Conservation (phyloP, 306 rosid species). For the Betula pendula region DNA sequence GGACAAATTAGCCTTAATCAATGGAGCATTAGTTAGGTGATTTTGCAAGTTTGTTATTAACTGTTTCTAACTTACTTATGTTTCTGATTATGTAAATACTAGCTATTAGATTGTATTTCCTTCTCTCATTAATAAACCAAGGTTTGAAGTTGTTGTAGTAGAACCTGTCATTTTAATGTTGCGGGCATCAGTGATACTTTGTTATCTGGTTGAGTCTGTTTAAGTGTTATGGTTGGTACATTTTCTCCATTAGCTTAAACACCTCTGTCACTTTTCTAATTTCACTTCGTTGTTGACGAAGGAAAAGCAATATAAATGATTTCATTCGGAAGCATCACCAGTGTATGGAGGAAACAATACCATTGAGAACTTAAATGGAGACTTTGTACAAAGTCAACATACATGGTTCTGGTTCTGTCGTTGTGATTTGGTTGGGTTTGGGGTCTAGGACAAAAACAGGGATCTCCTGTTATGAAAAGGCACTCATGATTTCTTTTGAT, state of each 20-base stretch:
- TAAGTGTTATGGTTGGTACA: not conserved
- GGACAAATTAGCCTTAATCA: not conserved
- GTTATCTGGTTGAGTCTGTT: conserved; percentile 5
- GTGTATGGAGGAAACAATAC: not conserved
- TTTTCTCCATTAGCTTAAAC: conserved; percentile 1
- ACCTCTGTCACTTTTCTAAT: not conserved
- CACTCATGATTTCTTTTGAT: not conserved
- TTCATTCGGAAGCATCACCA: not conserved
- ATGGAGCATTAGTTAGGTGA: not conserved
- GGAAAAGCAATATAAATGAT: conserved; percentile 3
- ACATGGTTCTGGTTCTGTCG: not conserved
- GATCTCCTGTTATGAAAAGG: not conserved
- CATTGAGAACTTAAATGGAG: not conserved
- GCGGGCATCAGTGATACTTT: conserved; percentile 12
- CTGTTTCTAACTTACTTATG: not conserved
- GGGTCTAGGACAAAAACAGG: not conserved
- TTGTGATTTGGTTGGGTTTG: not conserved
- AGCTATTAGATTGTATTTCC: conserved; percentile 20
- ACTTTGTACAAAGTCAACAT: not conserved
- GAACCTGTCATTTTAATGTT: conserved; percentile 24
- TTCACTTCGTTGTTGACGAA: not conserved
- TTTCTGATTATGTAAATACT: not conserved
- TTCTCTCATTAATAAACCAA: conserved; percentile 16
- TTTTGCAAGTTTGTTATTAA: not conserved
- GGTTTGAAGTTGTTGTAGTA: conserved; percentile 13